Base-by-base conservation (phyloP, 2,329 filamentous ascomycete genomes). In the Aureobasidium sp. region DNA sequence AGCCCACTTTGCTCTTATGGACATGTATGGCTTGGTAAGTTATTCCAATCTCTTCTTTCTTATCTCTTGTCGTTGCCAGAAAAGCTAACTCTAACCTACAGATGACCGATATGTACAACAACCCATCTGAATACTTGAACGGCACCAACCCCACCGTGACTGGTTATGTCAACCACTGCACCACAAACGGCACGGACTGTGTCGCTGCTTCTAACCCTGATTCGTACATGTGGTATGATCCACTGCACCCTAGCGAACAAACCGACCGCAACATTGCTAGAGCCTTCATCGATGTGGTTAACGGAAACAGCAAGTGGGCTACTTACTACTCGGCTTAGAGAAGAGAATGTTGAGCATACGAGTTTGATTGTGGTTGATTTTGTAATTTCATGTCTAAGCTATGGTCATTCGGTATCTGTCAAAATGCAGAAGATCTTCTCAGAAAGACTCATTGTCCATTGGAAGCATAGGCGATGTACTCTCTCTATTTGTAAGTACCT, bases 171-270 rank as follows among this genome's bases (percentile, higher is more conserved):
- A 77, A 82, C 48, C 73, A 81, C 27, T 91, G 88, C 67, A 68
- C 75, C 62, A 59, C 70, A 3, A 71, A 66, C 10, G 73, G 75
- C 5, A 65, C 65, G 7, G 71, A 76, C 53, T 82, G 80, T 65
- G 67, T 75, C 61, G 74, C 75, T 41, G 65, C 72, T 15, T 62
- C 77, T 3, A 76, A 77, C 37, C 72, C 77, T 37, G 82, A 87
- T 66, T 85, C 82, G 50, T 92, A 83, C 70, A 66, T 90, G 70
- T 92, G 88, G 87, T 89, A 80, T 67, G 88, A 93, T 73, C 82
- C 86, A 69, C 71, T 92, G 69, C 89, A 93, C 75, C 87, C 88
- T 0, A 86, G 84, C 34, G 80, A 85, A 73, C 82, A 83, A 73
- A 81, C 86, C 8, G 81, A 84, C 72, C 75, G 81, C 68, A 75